Percentiles rank a stretch among this genome's conserved stretches.
These are phyloP conservation scores for Diaporthe sp. DNA, from an alignment of 2,329 filamentous ascomycete species.

Conservation along the genomic window DNA sequence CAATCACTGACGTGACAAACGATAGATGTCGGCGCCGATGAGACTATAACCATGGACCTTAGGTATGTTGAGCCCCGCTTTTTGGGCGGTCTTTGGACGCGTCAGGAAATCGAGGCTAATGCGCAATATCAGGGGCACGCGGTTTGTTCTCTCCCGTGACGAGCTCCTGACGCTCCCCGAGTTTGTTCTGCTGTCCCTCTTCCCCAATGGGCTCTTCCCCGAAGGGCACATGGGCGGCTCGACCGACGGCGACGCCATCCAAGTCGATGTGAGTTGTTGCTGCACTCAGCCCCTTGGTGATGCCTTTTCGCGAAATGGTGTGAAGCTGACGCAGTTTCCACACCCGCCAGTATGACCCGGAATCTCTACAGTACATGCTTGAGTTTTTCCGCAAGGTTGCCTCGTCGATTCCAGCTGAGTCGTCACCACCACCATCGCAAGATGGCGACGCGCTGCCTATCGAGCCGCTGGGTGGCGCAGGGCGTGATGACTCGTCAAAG, in stretches of 20 bases:
- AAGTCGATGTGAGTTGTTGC: constrained; percentile 82
- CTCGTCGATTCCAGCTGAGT: constrained; percentile 89
- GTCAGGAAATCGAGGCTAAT: constrained; percentile 16
- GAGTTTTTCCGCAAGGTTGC: constrained; percentile 98
- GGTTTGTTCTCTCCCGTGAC: constrained; percentile 94
- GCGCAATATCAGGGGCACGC: constrained; percentile 77
- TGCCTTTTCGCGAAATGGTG: constrained; percentile 39
- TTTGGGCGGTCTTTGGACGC: not conserved
- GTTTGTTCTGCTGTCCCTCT: constrained; percentile 97
- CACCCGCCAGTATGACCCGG: constrained; percentile 86
- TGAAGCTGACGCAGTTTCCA: not conserved
- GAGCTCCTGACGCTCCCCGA: constrained; percentile 96
- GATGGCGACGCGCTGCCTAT: constrained; percentile 76
- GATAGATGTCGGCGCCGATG: constrained; percentile 87
- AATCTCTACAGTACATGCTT: constrained; percentile 98
- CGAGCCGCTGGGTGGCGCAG: constrained; percentile 78
- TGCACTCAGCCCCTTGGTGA: not conserved
- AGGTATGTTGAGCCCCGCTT: constrained; percentile 70
- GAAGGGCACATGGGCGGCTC: constrained; percentile 96
- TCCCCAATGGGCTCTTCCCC: constrained; percentile 97
- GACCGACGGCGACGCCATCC: constrained; percentile 92
- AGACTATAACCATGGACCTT: constrained; percentile 94
- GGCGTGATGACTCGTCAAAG: constrained; percentile 83
- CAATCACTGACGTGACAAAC: constrained; percentile 42
- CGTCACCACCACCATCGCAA: constrained; percentile 75